Evolutionary conservation across 805 yeast genomes (phyloP).

Genomic region (Brettanomyces bruxellensis): DNA sequence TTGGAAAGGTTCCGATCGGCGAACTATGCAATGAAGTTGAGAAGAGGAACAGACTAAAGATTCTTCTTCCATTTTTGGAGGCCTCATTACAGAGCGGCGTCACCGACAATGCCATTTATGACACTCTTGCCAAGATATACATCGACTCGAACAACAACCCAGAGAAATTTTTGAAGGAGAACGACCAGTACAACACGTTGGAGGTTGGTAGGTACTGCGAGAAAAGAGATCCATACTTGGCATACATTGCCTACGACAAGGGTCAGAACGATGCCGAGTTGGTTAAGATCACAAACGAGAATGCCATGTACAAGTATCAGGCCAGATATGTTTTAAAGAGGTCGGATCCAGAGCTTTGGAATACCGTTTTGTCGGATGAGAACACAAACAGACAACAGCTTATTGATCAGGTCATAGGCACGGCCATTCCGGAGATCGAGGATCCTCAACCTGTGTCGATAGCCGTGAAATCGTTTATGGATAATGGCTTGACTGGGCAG

Average conservation of each 20-base stretch:
- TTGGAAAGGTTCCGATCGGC: conserved; percentile 90
- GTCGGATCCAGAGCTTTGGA: conserved; percentile 83
- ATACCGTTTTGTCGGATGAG: conserved; percentile 61
- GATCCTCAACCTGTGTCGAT: conserved; percentile 92
- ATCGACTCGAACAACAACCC: conserved; percentile 97
- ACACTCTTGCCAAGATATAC: conserved; percentile 94
- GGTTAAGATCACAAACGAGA: conserved; percentile 88
- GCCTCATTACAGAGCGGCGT: conserved; percentile 76
- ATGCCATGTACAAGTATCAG: conserved; percentile 97
- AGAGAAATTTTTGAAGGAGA: conserved; percentile 90
- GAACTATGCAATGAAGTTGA: conserved; percentile 91
- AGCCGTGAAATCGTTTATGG: conserved; percentile 94
- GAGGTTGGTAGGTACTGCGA: conserved; percentile 98
- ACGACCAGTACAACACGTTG: conserved; percentile 81
- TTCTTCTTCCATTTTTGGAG: conserved; percentile 88
- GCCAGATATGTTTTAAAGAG: conserved; percentile 90
- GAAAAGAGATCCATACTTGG: conserved; percentile 96
- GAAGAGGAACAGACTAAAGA: conserved; percentile 87
- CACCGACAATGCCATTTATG: conserved; percentile 84
- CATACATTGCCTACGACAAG: conserved; percentile 94
- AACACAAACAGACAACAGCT: conserved; percentile 85
- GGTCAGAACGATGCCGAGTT: conserved; percentile 89
- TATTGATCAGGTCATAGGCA: conserved; percentile 88
- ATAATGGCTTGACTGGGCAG: conserved; percentile 85
- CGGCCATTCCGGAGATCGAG: conserved; percentile 89